These are phyloP conservation scores for Mucuna pruriens DNA, from an alignment of 306 rosid species.

Conservation along the genomic window DNA sequence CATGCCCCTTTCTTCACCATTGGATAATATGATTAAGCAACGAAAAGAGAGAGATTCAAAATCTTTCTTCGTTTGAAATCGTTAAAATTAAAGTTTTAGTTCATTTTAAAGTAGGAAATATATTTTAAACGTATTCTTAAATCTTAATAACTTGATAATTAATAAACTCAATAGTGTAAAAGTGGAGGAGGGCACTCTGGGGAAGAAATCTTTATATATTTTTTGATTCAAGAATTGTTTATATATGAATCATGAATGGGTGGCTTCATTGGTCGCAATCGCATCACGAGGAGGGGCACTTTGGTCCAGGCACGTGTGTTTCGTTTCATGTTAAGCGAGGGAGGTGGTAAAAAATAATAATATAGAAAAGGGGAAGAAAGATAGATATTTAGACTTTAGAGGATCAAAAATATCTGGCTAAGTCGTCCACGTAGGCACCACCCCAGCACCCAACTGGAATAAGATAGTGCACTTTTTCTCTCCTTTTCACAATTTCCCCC, in stretches of 20 bases:
- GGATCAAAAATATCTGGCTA: constrained; percentile 48
- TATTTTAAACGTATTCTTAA: too few relatives aligned
- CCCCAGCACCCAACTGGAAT: constrained; percentile 29
- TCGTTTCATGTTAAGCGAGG: not conserved
- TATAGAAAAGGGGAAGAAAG: not conserved
- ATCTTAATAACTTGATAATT: not conserved
- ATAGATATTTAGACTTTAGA: constrained; percentile 48
- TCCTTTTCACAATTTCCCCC: not conserved
- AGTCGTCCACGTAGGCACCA: constrained; percentile 47
- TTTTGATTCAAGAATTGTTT: not conserved
- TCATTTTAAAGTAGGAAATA: too few relatives aligned
- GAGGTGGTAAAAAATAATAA: not conserved
- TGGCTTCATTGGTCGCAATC: not conserved
- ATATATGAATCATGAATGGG: not conserved
- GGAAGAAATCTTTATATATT: too few relatives aligned
- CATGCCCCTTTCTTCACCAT: not conserved
- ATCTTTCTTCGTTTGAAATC: too few relatives aligned
- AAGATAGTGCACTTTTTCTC: constrained; percentile 50
- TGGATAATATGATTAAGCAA: not conserved
- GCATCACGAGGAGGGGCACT: not conserved
- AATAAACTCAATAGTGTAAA: too few relatives aligned
- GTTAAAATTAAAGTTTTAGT: too few relatives aligned
- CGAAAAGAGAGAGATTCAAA: not conserved
- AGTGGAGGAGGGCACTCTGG: too few relatives aligned
- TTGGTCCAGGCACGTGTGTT: not conserved